Base-by-base conservation (phyloP, 1,284 basidiomycete genomes). In the Ceratobasidium sp. region DNA sequence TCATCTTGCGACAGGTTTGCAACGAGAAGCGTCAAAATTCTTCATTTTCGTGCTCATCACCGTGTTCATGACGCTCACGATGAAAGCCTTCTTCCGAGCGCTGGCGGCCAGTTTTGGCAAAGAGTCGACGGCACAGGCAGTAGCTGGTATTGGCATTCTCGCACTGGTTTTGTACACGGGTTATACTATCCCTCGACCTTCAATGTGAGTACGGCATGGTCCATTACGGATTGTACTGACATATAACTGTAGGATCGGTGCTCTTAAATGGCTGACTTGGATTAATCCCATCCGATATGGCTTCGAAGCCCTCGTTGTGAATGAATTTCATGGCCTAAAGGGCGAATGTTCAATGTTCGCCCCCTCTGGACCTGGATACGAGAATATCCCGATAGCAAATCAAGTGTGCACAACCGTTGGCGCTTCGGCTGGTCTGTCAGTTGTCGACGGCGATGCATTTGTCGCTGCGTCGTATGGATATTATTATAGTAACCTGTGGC, bases 341-440 rank as follows among this genome's bases (percentile, higher is more conserved):
- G 86, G 85, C 6, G 64, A 81, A 15, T 89, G 87, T 75, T 81
- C 85, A 6, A 79, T 78, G 1, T 77, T 89, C 15, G 83, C 87
- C 1, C 88, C 88, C 0, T 82, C 81, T 10, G 88, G 88, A 15
- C 79, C 87, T 0, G 87, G 87, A 0, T 93, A 93, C 79, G 87
- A 87, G 78, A 84, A 84, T 31, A 82, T 90, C 31, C 80, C 86
- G 0, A 68, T 89, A 8, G 82, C 79, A 3, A 91, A 92, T 79
- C 89, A 89, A 81, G 90, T 89, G 10, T 92, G 92, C 80, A 85
- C 89, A 8, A 87, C 87, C 0, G 85, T 90, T n/a, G 90, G 90
- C 13, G 85, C 89, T 0, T 76, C 86, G 17, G 78, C 88, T 0
- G 90, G 89, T 0, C 83, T 86, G 77, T 77, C 79, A 10, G 83